A percentile compares a stretch with the other conserved stretches of the same genome.
phyloP scores from a whole-genome alignment of 2,329 filamentous ascomycete species.

The Diplodia intermedia region DNA sequence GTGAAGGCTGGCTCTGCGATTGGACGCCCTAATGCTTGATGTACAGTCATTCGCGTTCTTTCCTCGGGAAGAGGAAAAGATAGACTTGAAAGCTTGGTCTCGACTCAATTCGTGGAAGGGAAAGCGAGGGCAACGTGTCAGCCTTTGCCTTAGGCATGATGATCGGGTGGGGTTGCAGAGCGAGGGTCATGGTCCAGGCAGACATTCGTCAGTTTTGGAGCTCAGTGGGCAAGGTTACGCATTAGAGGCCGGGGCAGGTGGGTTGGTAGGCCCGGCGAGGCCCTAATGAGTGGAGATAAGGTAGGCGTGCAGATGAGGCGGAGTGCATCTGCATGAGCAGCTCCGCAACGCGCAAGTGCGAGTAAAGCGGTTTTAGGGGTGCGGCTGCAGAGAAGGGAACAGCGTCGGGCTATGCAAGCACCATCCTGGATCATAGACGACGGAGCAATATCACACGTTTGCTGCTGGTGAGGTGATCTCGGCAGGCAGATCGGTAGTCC shows the following conservation, averaged over 20 bases:
- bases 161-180: neutral
- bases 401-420: too few species aligned
- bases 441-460: neutral
- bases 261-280: neutral
- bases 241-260: neutral
- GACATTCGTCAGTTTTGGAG: neutral
- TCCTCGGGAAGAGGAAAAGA: neutral
- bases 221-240: neutral
- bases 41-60: neutral
- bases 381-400: too few species aligned
- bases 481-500: neutral
- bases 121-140: neutral
- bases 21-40: neutral
- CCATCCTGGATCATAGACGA: too few species aligned
- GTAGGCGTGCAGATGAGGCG: neutral
- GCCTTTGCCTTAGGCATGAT: neutral
- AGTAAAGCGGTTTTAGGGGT: too few species aligned
- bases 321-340: neutral
- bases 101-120: neutral
- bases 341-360: neutral
- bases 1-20: neutral
- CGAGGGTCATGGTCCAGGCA: neutral
- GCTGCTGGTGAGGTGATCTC: slow-evolving; percentile 14
- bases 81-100: neutral
- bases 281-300: neutral